Evolutionary conservation across 306 rosid genomes (phyloP).

Genomic region (Amphicarpaea edgeworthii): DNA sequence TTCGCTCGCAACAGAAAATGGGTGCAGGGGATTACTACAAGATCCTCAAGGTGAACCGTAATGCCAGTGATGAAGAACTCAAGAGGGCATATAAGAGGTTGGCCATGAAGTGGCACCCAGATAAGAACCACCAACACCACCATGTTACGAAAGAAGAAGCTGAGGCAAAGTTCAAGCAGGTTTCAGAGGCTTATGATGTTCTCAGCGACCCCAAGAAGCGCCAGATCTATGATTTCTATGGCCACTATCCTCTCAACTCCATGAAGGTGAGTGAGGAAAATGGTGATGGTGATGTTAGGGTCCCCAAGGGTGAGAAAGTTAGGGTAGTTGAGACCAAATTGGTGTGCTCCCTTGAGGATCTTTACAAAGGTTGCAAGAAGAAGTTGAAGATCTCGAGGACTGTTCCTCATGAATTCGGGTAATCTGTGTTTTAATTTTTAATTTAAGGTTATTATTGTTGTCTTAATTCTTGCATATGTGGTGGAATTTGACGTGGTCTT

Average conservation of each 20-base stretch:
- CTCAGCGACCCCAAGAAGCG: conserved; percentile 44
- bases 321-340: conserved; percentile 57
- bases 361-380: conserved; percentile 65
- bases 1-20: background rate
- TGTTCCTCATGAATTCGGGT: conserved; percentile 64
- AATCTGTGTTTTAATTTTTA: background rate
- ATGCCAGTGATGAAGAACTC: conserved; percentile 40
- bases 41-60: conserved; percentile 35
- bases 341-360: conserved; percentile 69
- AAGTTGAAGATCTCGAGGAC: conserved; percentile 68
- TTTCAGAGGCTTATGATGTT: conserved; percentile 47
- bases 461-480: conserved; percentile 8
- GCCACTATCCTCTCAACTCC: conserved; percentile 14
- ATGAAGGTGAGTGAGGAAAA: background rate
- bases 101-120: conserved; percentile 52
- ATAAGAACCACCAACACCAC: conserved; percentile 36
- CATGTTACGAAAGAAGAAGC: conserved; percentile 43
- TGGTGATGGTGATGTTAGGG: conserved; percentile 22
- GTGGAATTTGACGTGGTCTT: background rate
- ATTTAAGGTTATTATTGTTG: background rate
- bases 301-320: conserved; percentile 20
- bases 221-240: conserved; percentile 45
- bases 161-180: conserved; percentile 46
- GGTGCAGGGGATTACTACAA: conserved; percentile 44
- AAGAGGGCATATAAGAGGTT: conserved; percentile 41